A percentile compares a stretch with the other conserved stretches of the same genome.
Conservation (phyloP, 2,329 filamentous ascomycete species). For the Trichoderma aggressivum region DNA sequence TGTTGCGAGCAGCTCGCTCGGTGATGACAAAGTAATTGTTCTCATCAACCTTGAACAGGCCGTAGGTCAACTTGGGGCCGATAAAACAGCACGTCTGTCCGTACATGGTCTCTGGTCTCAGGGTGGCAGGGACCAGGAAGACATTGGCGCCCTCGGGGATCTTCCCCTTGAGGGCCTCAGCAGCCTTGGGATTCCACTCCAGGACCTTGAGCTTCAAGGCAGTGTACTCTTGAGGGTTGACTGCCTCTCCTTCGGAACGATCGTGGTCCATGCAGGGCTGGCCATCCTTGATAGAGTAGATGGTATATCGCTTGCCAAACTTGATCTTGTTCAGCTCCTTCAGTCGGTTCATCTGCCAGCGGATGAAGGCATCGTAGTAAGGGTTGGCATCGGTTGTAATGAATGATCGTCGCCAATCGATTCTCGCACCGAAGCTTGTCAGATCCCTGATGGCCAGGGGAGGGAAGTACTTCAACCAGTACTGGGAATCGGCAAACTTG, state of each 20-base stretch:
- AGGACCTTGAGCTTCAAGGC: conserved; percentile 87
- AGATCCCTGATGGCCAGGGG: conserved; percentile 63
- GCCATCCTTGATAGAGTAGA: conserved; percentile 60
- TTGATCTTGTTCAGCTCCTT: conserved; percentile 89
- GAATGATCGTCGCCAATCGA: conserved; percentile 91
- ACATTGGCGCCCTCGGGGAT: conserved; percentile 75
- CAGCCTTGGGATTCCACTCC: conserved; percentile 79
- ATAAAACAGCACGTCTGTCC: conserved; percentile 96
- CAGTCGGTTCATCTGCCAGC: conserved; percentile 95
- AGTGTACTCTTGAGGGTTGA: conserved; percentile 84
- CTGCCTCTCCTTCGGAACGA: conserved; percentile 45
- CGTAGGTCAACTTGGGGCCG: conserved; percentile 83
- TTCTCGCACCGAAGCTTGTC: conserved; percentile 76
- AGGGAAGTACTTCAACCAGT: conserved; percentile 91
- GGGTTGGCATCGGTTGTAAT: conserved; percentile 96
- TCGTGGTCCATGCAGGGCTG: conserved; percentile 50
- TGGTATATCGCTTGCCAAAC: conserved; percentile 88
- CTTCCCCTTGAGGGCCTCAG: conserved; percentile 69
- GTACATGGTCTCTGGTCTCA: conserved; percentile 98
- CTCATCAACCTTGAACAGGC: conserved; percentile 74
- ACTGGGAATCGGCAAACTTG: conserved; percentile 82
- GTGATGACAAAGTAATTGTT: conserved; percentile 83
- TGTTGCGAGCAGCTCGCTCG: conserved; percentile 85
- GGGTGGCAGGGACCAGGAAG: conserved; percentile 86
- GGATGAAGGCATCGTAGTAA: conserved; percentile 91